Conservation (phyloP, 2,329 filamentous ascomycete genomes). For the Chrysoporthe deuterocubensis region DNA sequence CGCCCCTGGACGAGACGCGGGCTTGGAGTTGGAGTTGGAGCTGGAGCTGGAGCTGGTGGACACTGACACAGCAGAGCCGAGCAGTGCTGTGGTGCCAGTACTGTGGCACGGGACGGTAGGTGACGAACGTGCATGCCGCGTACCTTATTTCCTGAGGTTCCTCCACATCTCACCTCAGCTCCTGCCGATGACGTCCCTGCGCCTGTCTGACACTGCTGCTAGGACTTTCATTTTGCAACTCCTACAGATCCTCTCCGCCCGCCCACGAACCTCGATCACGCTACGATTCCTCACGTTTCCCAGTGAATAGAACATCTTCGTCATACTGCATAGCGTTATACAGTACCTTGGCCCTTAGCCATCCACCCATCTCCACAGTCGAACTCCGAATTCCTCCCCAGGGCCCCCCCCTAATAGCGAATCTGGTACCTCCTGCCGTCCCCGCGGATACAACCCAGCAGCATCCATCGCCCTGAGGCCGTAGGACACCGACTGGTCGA, state of each 20-base stretch:
- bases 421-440: neutral
- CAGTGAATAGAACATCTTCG: neutral
- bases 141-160: constrained; percentile 9
- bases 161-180: constrained; percentile 11
- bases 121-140: neutral
- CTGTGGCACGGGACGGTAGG: neutral
- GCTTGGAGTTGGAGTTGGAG: neutral
- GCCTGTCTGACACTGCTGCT: neutral
- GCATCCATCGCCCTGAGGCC: neutral
- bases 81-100: neutral
- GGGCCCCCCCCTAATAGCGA: neutral
- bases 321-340: neutral
- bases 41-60: constrained; percentile 1
- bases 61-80: neutral
- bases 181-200: constrained; percentile 16
- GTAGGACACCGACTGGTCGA: neutral
- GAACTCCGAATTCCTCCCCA: constrained; percentile 13
- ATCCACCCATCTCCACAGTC: constrained; percentile 11
- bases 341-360: neutral
- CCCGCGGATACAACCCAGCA: neutral
- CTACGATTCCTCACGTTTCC: neutral
- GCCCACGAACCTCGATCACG: neutral
- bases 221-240: neutral
- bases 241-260: neutral
- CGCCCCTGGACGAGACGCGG: constrained; percentile 2